These are phyloP conservation scores for Silene coronaria DNA, from an alignment of 179 eudicot genomes.

Conservation along the genomic window DNA sequence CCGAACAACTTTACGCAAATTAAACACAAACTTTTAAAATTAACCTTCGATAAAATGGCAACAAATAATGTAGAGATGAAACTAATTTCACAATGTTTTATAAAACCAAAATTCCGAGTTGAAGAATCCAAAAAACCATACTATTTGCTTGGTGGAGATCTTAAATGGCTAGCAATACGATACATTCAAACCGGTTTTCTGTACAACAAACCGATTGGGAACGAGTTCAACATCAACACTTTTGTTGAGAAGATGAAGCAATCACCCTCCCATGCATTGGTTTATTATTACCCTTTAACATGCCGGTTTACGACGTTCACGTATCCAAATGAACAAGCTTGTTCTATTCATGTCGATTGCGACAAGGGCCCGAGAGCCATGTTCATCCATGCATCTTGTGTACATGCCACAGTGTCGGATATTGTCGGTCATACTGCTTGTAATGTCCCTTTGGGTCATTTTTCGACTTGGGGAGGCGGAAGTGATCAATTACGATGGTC, in stretches of 20 bases:
- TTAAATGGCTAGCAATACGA: background rate
- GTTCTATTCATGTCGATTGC: background rate
- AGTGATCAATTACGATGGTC: background rate
- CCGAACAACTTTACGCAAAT: too few species aligned
- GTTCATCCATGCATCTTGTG: background rate
- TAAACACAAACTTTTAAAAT: too few species aligned
- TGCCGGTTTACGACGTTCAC: background rate
- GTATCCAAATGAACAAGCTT: conserved; percentile 3
- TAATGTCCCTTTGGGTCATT: background rate
- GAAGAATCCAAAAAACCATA: background rate
- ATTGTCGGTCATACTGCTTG: background rate
- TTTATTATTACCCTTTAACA: background rate
- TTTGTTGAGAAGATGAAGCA: background rate
- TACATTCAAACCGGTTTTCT: conserved; percentile 1
- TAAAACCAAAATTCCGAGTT: conserved; percentile 4
- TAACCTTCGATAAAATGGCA: too few species aligned
- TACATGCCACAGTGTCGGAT: background rate
- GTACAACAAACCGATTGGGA: background rate
- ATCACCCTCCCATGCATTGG: too few species aligned
- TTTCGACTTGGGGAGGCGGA: background rate
- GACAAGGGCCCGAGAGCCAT: conserved; percentile 2
- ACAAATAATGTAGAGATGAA: background rate
- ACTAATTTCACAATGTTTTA: conserved; percentile 8
- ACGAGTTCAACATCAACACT: background rate
- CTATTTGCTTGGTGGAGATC: background rate